Evolutionary conservation across 2,329 filamentous ascomycete species (phyloP).

Genomic region (Clonostachys solani): DNA sequence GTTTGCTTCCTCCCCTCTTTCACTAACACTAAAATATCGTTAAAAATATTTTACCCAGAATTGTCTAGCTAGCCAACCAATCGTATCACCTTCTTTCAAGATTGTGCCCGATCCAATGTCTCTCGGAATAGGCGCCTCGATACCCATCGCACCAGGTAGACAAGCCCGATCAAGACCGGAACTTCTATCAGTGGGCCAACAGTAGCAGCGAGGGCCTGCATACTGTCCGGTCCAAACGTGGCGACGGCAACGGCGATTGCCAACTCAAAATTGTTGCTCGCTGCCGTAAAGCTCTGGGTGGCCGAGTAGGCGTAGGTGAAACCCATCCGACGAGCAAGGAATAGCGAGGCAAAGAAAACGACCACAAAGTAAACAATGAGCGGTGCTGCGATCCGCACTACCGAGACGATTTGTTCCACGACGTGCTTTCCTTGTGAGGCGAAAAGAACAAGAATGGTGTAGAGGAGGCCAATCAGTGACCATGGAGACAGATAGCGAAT

Average conservation of each 20-base stretch:
- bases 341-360: constrained; percentile 68
- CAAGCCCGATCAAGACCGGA: constrained; percentile 71
- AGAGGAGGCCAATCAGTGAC: constrained; percentile 78
- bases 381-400: constrained; percentile 76
- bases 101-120: too few species aligned
- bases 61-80: too few species aligned
- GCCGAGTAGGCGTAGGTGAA: constrained; percentile 67
- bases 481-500: constrained; percentile 64
- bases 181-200: constrained; percentile 86
- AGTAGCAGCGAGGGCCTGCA: constrained; percentile 77
- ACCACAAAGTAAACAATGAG: constrained; percentile 76
- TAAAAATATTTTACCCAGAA: too few species aligned
- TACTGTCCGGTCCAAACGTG: constrained; percentile 71
- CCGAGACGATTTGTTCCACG: constrained; percentile 77
- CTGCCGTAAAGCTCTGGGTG: constrained; percentile 83
- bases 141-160: constrained; percentile 66
- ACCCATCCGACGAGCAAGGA: constrained; percentile 54
- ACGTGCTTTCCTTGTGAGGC: constrained; percentile 75
- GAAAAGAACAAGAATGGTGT: constrained; percentile 84
- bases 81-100: too few species aligned
- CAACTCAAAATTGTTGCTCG: constrained; percentile 90
- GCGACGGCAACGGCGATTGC: constrained; percentile 86
- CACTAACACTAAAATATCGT: too few species aligned
- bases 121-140: background rate
- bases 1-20: too few species aligned